Conservation (phyloP, 768 basidiomycete species). For the Pilatotrama ljubarskyi region DNA sequence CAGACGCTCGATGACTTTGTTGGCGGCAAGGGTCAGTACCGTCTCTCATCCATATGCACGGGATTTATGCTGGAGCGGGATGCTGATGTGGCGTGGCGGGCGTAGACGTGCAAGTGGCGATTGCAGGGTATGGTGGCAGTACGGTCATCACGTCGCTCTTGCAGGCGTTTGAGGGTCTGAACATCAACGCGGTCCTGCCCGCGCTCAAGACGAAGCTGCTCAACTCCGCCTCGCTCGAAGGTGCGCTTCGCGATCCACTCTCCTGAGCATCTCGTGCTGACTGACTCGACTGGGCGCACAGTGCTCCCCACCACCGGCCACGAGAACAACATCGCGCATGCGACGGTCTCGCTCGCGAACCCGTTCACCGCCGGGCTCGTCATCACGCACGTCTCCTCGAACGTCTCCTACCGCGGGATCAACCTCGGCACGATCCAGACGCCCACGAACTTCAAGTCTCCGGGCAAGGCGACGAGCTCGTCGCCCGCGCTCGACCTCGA, state of each 20-base stretch:
- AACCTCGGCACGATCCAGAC: slow-evolving; percentile 61
- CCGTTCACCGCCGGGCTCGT: slow-evolving; percentile 63
- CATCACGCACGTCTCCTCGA: slow-evolving; percentile 60
- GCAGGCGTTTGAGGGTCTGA: slow-evolving; percentile 60
- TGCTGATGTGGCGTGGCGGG: not conserved
- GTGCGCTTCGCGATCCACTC: not conserved
- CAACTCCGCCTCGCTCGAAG: slow-evolving; percentile 49
- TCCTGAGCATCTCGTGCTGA: not conserved
- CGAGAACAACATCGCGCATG: slow-evolving; percentile 63
- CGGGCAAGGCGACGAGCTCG: slow-evolving; percentile 53
- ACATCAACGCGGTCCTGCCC: slow-evolving; percentile 57
- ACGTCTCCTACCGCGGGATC: slow-evolving; percentile 63
- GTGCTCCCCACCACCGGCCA: slow-evolving; percentile 66
- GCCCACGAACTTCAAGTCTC: slow-evolving; percentile 48
- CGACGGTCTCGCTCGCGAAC: slow-evolving; percentile 61
- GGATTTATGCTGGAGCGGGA: too few species aligned
- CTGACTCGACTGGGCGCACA: slow-evolving; percentile 21
- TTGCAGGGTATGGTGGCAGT: slow-evolving; percentile 59
- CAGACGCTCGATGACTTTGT: slow-evolving; percentile 71
- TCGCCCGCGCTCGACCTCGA: slow-evolving; percentile 60
- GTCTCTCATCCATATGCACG: too few species aligned
- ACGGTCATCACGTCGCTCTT: slow-evolving; percentile 58
- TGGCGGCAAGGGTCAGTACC: slow-evolving; percentile 49
- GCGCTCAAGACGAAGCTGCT: slow-evolving; percentile 60
- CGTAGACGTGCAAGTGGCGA: slow-evolving; percentile 55